phyloP scores from a whole-genome alignment of 306 rosid species.

The Canavalia ensiformis region DNA sequence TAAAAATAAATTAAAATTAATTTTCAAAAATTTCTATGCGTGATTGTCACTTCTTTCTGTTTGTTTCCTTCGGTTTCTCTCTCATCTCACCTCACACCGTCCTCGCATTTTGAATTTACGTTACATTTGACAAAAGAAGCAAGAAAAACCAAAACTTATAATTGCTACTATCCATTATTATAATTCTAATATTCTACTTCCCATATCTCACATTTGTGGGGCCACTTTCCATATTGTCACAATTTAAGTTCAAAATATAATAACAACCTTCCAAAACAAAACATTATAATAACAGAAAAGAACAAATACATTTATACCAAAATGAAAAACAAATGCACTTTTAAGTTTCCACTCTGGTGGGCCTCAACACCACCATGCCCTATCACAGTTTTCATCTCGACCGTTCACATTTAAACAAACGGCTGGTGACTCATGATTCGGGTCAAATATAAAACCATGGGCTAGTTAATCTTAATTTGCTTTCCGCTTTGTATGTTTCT shows the following conservation, averaged over 20 bases:
- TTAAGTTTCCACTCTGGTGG: neutral
- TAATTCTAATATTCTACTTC: neutral
- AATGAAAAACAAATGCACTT: neutral
- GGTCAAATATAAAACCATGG: conserved; percentile 4
- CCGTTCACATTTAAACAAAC: neutral
- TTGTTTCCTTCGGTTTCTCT: neutral
- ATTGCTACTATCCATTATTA: neutral
- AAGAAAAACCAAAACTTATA: neutral
- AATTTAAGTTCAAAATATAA: neutral
- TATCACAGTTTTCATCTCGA: neutral
- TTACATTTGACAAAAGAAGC: neutral
- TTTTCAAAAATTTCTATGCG: neutral
- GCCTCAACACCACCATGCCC: neutral
- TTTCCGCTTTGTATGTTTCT: no score
- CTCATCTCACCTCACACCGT: neutral
- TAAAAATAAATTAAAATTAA: neutral
- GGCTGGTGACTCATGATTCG: neutral
- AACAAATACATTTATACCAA: neutral
- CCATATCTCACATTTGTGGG: neutral
- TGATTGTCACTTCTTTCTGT: neutral
- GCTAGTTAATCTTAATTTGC: neutral
- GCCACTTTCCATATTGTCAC: neutral
- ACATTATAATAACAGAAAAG: neutral
- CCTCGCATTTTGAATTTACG: neutral
- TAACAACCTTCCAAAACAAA: neutral